These are phyloP conservation scores for Ogataea paraovalis DNA, from an alignment of 805 yeast genomes.

Conservation along the genomic window DNA sequence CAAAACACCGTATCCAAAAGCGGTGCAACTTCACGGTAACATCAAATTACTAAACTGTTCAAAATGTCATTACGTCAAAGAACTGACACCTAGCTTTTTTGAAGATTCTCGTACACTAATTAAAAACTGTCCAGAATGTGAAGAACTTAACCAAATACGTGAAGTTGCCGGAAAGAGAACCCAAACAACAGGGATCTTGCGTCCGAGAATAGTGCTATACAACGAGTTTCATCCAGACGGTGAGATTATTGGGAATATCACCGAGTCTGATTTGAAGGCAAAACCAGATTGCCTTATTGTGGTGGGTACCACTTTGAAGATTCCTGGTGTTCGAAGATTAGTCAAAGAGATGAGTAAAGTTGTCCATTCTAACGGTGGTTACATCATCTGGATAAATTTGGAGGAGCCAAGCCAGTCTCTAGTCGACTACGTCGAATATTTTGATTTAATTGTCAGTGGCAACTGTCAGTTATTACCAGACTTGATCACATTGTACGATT, in stretches of 20 bases:
- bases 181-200: conserved; percentile 57
- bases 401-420: conserved; percentile 51
- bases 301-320: conserved; percentile 81
- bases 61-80: conserved; percentile 60
- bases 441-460: conserved; percentile 59
- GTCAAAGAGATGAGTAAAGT: conserved; percentile 57
- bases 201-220: conserved; percentile 68
- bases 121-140: conserved; percentile 55
- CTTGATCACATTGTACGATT: conserved; percentile 22
- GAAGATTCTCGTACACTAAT: conserved; percentile 35
- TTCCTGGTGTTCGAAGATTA: conserved; percentile 65
- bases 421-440: conserved; percentile 44
- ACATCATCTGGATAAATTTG: conserved; percentile 57
- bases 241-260: conserved; percentile 74
- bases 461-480: conserved; percentile 58
- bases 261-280: conserved; percentile 58
- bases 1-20: conserved; percentile 39
- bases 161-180: conserved; percentile 58
- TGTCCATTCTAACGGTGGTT: conserved; percentile 54
- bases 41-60: conserved; percentile 70
- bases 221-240: conserved; percentile 84
- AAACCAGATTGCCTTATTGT: conserved; percentile 76
- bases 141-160: conserved; percentile 53
- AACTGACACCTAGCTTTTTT: conserved; percentile 51
- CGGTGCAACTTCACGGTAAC: conserved; percentile 84